phyloP scores from a whole-genome alignment of 2,329 filamentous ascomycete genomes.

The Nannizziopsis barbatae region DNA sequence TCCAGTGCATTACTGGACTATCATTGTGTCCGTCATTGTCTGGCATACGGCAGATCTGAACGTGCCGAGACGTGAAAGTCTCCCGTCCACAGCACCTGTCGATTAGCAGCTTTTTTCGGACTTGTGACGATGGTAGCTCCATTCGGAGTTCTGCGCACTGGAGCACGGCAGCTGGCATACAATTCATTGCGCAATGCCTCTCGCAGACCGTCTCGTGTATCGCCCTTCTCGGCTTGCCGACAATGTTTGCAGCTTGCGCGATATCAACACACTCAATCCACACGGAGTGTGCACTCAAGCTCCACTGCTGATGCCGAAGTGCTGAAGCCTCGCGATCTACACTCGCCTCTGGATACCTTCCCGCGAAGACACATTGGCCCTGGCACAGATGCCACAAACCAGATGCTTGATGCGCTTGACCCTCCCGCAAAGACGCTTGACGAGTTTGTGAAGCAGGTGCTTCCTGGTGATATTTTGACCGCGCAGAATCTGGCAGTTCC shows the following conservation, averaged over 20 bases:
- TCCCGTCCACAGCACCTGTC: not conserved
- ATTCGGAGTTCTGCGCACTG: slow-evolving; percentile 13
- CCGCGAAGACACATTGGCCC: slow-evolving; percentile 80
- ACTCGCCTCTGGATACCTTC: slow-evolving; percentile 50
- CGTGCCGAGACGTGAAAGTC: not conserved
- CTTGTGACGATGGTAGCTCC: slow-evolving; percentile 14
- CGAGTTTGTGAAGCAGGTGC: slow-evolving; percentile 71
- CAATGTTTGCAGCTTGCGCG: slow-evolving; percentile 24
- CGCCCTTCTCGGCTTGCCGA: slow-evolving; percentile 23
- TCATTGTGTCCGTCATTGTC: not conserved
- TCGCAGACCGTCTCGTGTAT: slow-evolving; percentile 15
- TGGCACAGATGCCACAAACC: slow-evolving; percentile 53
- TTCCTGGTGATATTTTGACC: slow-evolving; percentile 68
- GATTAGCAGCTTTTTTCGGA: not conserved
- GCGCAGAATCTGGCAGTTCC: slow-evolving; percentile 51
- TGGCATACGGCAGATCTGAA: not conserved
- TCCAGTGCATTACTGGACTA: not conserved
- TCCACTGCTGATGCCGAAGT: slow-evolving; percentile 63
- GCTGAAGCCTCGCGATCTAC: slow-evolving; percentile 29
- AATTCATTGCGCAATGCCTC: slow-evolving; percentile 7
- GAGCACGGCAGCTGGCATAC: slow-evolving; percentile 13
- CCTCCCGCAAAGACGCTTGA: slow-evolving; percentile 64
- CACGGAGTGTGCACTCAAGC: slow-evolving; percentile 61
- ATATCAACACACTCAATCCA: slow-evolving; percentile 12
- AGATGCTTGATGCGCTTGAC: slow-evolving; percentile 71